These are phyloP conservation scores for Chaetomium strumarium DNA, from an alignment of 2,329 filamentous ascomycete species.

Conservation along the genomic window DNA sequence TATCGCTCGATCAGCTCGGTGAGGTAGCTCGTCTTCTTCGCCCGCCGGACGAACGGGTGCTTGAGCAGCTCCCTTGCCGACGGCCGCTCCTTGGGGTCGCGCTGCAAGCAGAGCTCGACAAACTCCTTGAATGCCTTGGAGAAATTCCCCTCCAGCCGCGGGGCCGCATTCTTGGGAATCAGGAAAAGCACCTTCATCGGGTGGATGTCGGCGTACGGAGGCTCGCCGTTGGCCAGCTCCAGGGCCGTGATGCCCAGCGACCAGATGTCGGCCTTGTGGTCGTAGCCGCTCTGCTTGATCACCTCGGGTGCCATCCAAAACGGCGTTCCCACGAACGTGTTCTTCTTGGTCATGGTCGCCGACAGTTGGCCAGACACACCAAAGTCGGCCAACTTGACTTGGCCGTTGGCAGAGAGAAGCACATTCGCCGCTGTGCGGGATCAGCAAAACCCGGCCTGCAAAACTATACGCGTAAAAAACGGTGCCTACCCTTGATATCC, in stretches of 20 bases:
- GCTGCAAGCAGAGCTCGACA: slow-evolving; percentile 73
- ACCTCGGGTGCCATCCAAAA: slow-evolving; percentile 99
- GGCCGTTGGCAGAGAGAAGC: slow-evolving; percentile 78
- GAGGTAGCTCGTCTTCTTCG: slow-evolving; percentile 93
- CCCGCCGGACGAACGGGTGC: slow-evolving; percentile 83
- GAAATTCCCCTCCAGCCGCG: slow-evolving; percentile 73
- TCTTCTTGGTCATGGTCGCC: slow-evolving; percentile 99
- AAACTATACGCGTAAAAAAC: background rate
- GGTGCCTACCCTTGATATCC: slow-evolving; percentile 79
- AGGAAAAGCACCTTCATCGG: slow-evolving; percentile 98
- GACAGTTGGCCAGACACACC: slow-evolving; percentile 94
- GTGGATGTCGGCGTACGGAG: slow-evolving; percentile 92
- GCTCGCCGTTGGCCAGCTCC: slow-evolving; percentile 85
- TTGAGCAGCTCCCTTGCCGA: slow-evolving; percentile 80
- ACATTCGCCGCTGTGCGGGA: slow-evolving; percentile 73
- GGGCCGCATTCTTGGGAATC: slow-evolving; percentile 90
- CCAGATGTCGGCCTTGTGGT: slow-evolving; percentile 98
- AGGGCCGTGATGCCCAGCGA: slow-evolving; percentile 91
- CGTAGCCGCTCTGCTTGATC: slow-evolving; percentile 96
- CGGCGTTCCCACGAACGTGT: slow-evolving; percentile 94
- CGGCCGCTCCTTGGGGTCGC: slow-evolving; percentile 84
- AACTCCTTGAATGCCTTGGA: slow-evolving; percentile 81
- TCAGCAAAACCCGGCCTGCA: slow-evolving; percentile 16
- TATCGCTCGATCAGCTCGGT: slow-evolving; percentile 93
- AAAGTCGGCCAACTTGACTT: slow-evolving; percentile 96